Base-by-base conservation (phyloP, 1,139 yeast species). In the Candida anutae region DNA sequence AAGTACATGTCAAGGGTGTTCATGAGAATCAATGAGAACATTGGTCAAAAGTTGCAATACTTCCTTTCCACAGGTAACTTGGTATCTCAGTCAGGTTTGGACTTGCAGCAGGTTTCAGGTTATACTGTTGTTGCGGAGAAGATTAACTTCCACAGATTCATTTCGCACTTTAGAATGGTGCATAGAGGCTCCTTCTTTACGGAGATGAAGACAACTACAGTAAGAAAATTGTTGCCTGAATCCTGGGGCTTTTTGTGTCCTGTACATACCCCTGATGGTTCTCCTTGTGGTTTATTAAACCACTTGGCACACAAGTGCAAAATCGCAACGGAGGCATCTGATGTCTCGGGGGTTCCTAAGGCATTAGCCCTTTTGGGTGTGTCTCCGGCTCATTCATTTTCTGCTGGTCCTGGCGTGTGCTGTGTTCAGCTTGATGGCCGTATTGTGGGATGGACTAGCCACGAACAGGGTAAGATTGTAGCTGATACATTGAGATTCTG, bases 101-200 rank as follows among this genome's bases (percentile, higher is more conserved):
- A 90, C 70, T 73, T 90, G 55, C 99, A 90, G 60, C 99, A 90
- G 65, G 95, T 88, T 28, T 81, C 95, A 30, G 99, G 99, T 49
- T 90, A 85, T 55, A 90, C 98, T 1, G 98, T 90, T 42, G 97
- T 93, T 36, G 98, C 98, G 3, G 99, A 90, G 61, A 90, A 93
- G 58, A 90, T 90, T 56, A 90, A 90, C 57, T 90, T 87, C 69
- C 83, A 93, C 58, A 82, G 99, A 54, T 90, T 90, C 62, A 79
- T 90, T 40, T 77, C 97, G 13, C 99, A 90, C 67, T 90, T 90
- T 71, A 69, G 99, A 62, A 90, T 90, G 98, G 98, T 90, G 28
- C 99, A 90, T 60, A 81, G 99, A 75, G 99, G 99, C 58, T 85
- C 97, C 40, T 90, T 90, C 78, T 90, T 90, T 55, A 97, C 99